phyloP scores from a whole-genome alignment of 2,329 filamentous ascomycete species.

The Pseudocercospora pini-densiflorae region DNA sequence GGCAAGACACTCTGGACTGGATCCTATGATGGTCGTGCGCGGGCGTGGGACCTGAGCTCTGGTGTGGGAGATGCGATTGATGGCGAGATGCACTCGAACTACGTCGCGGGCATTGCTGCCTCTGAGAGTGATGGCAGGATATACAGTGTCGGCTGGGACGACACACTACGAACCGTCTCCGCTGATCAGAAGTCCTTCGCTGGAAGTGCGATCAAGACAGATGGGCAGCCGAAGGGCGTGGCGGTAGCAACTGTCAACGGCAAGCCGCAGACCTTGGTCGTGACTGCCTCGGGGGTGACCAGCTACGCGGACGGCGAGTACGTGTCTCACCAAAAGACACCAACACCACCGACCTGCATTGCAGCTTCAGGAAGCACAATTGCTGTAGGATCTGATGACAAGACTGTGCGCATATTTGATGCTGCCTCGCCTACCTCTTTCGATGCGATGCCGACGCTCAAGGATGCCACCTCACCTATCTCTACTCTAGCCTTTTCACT shows the following conservation, averaged over 20 bases:
- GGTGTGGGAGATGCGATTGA: conserved; percentile 74
- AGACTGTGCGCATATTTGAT: conserved; percentile 75
- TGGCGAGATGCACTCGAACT: conserved; percentile 82
- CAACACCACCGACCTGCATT: conserved; percentile 68
- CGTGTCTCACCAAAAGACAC: conserved; percentile 53
- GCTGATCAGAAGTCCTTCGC: conserved; percentile 75
- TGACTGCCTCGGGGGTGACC: conserved; percentile 61
- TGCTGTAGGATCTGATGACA: conserved; percentile 77
- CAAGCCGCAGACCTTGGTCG: conserved; percentile 57
- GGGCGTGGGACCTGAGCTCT: conserved; percentile 76
- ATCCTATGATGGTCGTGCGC: conserved; percentile 87
- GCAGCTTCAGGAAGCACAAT: conserved; percentile 70
- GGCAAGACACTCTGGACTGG: conserved; percentile 78
- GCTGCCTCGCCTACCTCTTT: conserved; percentile 60
- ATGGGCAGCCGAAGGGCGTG: conserved; percentile 80
- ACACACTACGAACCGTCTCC: conserved; percentile 81
- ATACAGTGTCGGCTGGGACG: conserved; percentile 94
- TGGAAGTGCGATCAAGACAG: conserved; percentile 68
- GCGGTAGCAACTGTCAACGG: conserved; percentile 60
- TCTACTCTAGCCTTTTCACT: conserved; percentile 83
- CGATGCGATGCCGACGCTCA: conserved; percentile 59
- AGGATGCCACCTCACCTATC: conserved; percentile 71
- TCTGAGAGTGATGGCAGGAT: conserved; percentile 57
- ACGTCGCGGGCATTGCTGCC: conserved; percentile 75
- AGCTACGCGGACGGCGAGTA: conserved; percentile 61